Conservation (phyloP, 208 protist species). For the Dictyostelium gargantuum region DNA sequence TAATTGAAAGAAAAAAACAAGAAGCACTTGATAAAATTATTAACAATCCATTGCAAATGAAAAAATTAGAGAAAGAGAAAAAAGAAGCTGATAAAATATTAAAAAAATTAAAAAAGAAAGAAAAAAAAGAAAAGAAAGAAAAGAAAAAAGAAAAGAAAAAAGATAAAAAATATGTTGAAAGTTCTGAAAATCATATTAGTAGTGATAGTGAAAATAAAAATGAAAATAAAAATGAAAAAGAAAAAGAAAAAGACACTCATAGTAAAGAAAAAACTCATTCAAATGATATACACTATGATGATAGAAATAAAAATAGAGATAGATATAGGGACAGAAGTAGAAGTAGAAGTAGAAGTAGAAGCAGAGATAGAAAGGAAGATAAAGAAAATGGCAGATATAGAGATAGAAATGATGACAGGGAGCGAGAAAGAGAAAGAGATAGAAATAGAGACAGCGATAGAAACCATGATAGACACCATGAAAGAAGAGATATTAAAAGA, state of each 20-base stretch:
- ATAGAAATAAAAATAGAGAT: background rate
- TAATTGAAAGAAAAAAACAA: conserved; percentile 30
- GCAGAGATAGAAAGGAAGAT: background rate
- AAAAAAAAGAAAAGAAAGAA: conserved; percentile 49
- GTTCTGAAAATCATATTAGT: background rate
- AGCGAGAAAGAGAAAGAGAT: background rate
- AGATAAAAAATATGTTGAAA: background rate
- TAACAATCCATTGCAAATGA: conserved; percentile 16
- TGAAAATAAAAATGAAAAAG: background rate
- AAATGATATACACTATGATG: background rate
- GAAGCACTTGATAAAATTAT: background rate
- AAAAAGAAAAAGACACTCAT: background rate
- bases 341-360: background rate
- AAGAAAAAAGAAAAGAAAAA: conserved; percentile 4
- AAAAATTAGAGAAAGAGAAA: conserved; percentile 39
- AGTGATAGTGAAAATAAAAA: no score
- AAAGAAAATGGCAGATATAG: background rate
- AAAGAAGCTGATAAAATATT: conserved; percentile 30
- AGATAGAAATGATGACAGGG: background rate
- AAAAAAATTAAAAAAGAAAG: conserved; percentile 59
- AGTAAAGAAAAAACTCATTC: background rate
- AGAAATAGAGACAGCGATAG: background rate
- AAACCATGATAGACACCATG: background rate
- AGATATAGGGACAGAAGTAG: background rate
- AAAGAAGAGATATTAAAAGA: background rate